Evolutionary conservation across 768 basidiomycete genomes (phyloP).

Genomic region (Ramaria sp.): DNA sequence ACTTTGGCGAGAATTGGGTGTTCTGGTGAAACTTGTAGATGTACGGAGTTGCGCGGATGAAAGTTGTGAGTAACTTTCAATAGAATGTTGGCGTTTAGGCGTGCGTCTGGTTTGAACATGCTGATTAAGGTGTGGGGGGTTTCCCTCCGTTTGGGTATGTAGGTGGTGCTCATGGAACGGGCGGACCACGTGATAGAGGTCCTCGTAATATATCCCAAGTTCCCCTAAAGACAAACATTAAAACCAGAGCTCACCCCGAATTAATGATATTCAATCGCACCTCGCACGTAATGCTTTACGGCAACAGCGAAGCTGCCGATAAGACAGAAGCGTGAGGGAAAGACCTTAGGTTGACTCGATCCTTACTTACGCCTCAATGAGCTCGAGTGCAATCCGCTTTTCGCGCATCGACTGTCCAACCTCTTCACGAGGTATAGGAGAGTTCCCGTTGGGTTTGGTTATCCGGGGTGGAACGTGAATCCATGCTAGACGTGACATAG

Average conservation of each 20-base stretch:
- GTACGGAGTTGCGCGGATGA: neutral
- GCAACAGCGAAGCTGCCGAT: constrained; percentile 39
- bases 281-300: constrained; percentile 53
- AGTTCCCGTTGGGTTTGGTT: constrained; percentile 27
- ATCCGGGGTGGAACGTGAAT: constrained; percentile 47
- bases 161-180: constrained; percentile 37
- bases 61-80: neutral
- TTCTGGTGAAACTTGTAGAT: neutral
- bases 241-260: neutral
- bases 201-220: constrained; percentile 50
- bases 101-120: constrained; percentile 6
- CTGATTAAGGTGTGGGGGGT: constrained; percentile 9
- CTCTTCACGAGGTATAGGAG: constrained; percentile 26
- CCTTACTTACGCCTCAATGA: constrained; percentile 41
- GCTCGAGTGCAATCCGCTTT: constrained; percentile 48
- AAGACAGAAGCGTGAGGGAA: neutral
- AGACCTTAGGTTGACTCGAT: no score
- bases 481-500: constrained; percentile 46
- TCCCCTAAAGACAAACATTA: constrained; percentile 29
- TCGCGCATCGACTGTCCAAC: constrained; percentile 45
- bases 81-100: constrained; percentile 1
- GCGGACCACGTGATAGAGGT: constrained; percentile 45
- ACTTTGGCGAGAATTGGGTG: neutral
- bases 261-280: constrained; percentile 16
- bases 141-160: constrained; percentile 7